These are phyloP conservation scores for Puya raimondii DNA, from an alignment of 176 grass and related monocot genomes.

Conservation along the genomic window DNA sequence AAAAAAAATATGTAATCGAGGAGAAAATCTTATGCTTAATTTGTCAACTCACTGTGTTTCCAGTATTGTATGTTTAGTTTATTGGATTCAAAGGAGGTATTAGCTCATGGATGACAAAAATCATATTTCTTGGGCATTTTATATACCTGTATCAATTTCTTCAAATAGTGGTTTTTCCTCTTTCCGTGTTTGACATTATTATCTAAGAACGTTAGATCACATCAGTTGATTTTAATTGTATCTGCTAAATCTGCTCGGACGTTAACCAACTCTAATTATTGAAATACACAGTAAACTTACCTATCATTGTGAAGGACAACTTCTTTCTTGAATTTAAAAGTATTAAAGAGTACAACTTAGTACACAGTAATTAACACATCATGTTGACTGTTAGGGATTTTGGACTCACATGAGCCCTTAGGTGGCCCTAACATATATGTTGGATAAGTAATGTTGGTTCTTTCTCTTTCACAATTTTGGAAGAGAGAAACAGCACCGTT, in stretches of 20 bases:
- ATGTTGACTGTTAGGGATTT: not conserved
- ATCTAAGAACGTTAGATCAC: no score
- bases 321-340: not conserved
- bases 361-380: not conserved
- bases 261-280: not conserved
- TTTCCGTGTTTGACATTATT: no score
- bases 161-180: no score
- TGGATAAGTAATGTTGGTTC: not conserved
- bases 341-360: not conserved
- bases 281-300: not conserved
- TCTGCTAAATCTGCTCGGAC: no score
- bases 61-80: not conserved
- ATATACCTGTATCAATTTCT: not conserved
- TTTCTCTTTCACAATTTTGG: not conserved
- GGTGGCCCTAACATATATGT: not conserved
- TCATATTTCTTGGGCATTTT: not conserved
- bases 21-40: not conserved
- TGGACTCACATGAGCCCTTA: not conserved
- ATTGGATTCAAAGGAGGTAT: not conserved
- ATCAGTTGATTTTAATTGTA: no score
- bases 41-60: not conserved
- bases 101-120: conserved; percentile 1
- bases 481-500: not conserved
- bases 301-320: not conserved
- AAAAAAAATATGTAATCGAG: no score